Conservation (phyloP, 1,284 basidiomycete genomes). For the Inonotus obliquus region DNA sequence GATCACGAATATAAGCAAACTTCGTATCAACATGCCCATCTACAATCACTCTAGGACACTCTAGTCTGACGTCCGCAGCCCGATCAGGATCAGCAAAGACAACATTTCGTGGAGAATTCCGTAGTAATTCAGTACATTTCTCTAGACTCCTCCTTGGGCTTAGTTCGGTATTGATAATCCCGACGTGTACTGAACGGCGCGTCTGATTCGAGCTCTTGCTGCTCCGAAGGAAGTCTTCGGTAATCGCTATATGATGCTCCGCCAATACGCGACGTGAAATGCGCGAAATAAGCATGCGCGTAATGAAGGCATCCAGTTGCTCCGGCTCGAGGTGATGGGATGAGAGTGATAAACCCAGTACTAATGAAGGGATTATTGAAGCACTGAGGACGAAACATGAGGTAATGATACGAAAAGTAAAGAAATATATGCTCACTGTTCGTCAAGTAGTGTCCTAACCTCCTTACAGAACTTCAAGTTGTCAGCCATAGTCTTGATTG, state of each 20-base stretch:
- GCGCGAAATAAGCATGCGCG: constrained; percentile 85
- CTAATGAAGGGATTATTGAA: constrained; percentile 71
- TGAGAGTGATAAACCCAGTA: constrained; percentile 71
- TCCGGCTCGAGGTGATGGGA: constrained; percentile 77
- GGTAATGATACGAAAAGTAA: constrained; percentile 28
- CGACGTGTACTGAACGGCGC: constrained; percentile 63
- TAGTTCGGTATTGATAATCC: constrained; percentile 80
- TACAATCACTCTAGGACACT: constrained; percentile 64
- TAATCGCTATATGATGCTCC: constrained; percentile 85
- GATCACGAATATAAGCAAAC: constrained; percentile 86
- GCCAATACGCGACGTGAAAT: constrained; percentile 87
- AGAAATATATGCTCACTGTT: constrained; percentile 54
- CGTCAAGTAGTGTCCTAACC: constrained; percentile 58
- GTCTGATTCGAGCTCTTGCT: constrained; percentile 25
- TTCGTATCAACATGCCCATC: constrained; percentile 71
- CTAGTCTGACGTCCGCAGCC: constrained; percentile 24
- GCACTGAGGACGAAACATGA: constrained; percentile 40
- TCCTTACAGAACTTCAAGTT: constrained; percentile 80
- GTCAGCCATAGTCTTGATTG: constrained; percentile 68
- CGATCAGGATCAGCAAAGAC: constrained; percentile 36
- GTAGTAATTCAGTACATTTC: constrained; percentile 60
- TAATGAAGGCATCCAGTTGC: constrained; percentile 83
- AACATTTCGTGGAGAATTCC: constrained; percentile 41
- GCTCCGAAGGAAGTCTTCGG: constrained; percentile 48
- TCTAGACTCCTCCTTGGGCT: constrained; percentile 69